Evolutionary conservation across 345 rosid species (phyloP), one percentile per base, ranked within the genome.

Genomic region (Syzygium jambos): DNA sequence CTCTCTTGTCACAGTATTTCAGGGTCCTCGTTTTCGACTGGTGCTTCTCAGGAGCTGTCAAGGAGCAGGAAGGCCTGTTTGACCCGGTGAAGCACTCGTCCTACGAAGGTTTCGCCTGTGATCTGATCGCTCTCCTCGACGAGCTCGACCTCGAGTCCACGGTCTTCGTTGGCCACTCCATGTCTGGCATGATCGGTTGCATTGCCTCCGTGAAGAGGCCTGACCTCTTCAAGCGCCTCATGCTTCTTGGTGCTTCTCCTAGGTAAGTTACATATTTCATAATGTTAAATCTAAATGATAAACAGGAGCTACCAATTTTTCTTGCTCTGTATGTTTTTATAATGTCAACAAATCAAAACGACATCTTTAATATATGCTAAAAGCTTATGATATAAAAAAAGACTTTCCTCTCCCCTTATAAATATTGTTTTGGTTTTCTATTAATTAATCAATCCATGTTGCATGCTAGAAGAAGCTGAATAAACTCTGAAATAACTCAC

Each of bases 151-250:
- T 94, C 57, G 87, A 89, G 14, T 90, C 94, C 16, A 52, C 90
- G 3, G 91, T 93, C 55, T 94, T 93, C 91, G 88, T 94, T 38
- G 99, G 98, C 49, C 98, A 97, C 88, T 97, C 98, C 89, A 94
- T 97, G 95, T 93, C 98, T 51, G 97, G 94, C 73, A 93, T 97
- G 94, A 94, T 95, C 57, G 97, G 97, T 25, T 95, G 98, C 93
- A 90, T 94, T 90, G 97, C 99, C 89, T 94, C 98, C 87, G 73
- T 92, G 65, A 94, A 93, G 89, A 91, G 95, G 83, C 99, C 97
- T 16, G 91, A 95, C 29, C 95, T 95, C 82, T 95, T 95, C 86
- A 78, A 91, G 89, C 89, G 88, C 16, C 93, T 95, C 86, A 21
- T 96, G 9, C 95, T 93, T 59, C 14, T 96, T 80, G 94, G 87